Base-by-base conservation (phyloP, 2,329 filamentous ascomycete species). In the Ilyonectria robusta region DNA sequence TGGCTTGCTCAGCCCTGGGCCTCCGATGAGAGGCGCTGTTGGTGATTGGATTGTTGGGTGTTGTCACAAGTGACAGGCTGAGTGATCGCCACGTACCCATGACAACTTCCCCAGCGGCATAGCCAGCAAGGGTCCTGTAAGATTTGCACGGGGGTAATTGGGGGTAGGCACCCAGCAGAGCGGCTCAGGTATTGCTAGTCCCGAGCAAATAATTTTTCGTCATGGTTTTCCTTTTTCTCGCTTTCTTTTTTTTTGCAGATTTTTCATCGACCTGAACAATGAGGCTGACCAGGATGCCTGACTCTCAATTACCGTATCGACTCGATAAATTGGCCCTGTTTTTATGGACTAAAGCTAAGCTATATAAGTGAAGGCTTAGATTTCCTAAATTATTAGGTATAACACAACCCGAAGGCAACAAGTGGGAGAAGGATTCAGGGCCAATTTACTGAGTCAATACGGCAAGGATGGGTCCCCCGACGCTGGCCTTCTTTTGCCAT, bases 51-150 rank as follows among this genome's bases (percentile, higher is more conserved):
- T 42, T 23, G 26, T 47, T 37, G 35, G 19, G 15, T 19, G 31
- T 40, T 75, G 58, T 75, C 68, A 72, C 53, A 72, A 68, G 64
- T 70, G 69, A 72, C 51, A 64, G 29, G 63, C 46, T 50, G 59
- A 48, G 33, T 33, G 60, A 73, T 70, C 66, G 60, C 31, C 40
- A 55, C 42, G 47, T 33, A 44, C 23, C 37, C 7, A 48, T 69
- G 35, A 15, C 40, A 59, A 62, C 31, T 26, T 21, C 47, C 44
- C 60, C 53, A 46, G 29, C 46, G 53, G 42, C n/a, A 35, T 51
- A 26, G 40, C 17, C 29, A 47, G 31, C 46, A 60, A 60, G 51
- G 31, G 44, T 42, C 23, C 10, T 44, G 44, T 40, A 37, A 40
- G 33, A 51, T 58, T 47, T 21, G 54, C 54, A 42, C 40, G 15